phyloP scores from a whole-genome alignment of 352 stramenopile genomes.

The Phytophthora cryptogea region DNA sequence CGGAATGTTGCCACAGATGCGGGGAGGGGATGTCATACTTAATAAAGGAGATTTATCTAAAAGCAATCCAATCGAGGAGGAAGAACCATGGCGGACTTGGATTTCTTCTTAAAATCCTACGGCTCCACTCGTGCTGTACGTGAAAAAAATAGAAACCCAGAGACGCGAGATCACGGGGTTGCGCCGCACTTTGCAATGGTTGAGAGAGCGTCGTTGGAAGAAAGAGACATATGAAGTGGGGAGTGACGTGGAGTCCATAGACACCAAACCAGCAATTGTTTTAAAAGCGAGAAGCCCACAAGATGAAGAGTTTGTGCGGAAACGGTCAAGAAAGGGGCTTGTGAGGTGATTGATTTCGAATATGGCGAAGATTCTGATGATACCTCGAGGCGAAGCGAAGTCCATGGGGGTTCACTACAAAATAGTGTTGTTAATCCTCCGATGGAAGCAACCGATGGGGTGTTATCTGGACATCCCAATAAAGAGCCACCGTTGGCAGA shows the following conservation, averaged over 20 bases:
- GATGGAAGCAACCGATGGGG: no score
- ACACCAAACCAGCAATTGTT: not conserved
- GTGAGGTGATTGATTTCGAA: not conserved
- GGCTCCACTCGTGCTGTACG: slow-evolving; percentile 1
- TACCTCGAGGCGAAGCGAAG: no score
- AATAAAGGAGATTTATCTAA: not conserved
- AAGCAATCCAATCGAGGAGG: not conserved
- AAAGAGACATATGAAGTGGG: not conserved
- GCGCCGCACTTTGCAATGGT: not conserved
- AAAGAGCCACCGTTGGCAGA: no score
- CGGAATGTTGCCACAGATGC: not conserved
- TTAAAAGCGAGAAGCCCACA: no score
- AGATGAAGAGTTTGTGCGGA: no score
- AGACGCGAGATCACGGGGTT: not conserved
- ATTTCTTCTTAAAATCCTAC: slow-evolving; percentile 5
- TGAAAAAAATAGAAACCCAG: not conserved
- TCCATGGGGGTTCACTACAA: no score
- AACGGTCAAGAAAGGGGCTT: not conserved
- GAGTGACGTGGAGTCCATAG: not conserved
- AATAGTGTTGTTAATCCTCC: no score
- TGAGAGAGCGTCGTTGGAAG: not conserved
- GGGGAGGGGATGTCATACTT: not conserved
- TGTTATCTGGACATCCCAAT: no score
- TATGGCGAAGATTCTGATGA: not conserved
- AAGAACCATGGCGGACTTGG: slow-evolving; percentile 16